phyloP scores from a whole-genome alignment of 331 rosid genomes.

The Cydonia oblonga region DNA sequence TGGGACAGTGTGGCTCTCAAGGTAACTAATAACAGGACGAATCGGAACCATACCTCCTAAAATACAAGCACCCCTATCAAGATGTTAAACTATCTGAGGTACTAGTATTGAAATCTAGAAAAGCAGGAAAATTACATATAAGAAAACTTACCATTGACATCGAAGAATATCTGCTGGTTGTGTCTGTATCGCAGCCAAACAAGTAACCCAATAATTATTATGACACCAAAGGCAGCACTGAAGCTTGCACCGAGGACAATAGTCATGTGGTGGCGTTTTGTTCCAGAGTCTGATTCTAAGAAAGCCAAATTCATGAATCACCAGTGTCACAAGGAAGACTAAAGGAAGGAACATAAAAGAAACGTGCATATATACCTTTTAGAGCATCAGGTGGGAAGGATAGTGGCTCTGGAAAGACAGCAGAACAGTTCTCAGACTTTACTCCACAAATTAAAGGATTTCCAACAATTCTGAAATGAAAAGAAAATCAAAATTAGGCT shows the following conservation, averaged over 20 bases:
- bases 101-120: not conserved
- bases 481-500: not conserved
- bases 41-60: not conserved
- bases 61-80: not conserved
- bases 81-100: not conserved
- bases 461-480: slow-evolving; percentile 60
- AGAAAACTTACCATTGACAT: slow-evolving; percentile 60
- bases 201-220: slow-evolving; percentile 47
- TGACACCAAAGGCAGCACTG: slow-evolving; percentile 54
- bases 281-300: slow-evolving; percentile 45
- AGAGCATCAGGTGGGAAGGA: slow-evolving; percentile 69
- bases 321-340: not conserved
- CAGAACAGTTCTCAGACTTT: slow-evolving; percentile 57
- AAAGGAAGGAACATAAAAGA: not conserved
- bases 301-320: slow-evolving; percentile 23
- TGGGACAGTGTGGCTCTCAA: not conserved
- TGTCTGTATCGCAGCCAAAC: slow-evolving; percentile 88
- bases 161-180: slow-evolving; percentile 94
- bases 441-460: slow-evolving; percentile 89
- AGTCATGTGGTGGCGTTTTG: slow-evolving; percentile 53
- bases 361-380: slow-evolving; percentile 30
- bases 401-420: slow-evolving; percentile 80
- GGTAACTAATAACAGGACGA: not conserved
- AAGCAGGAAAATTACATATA: not conserved
- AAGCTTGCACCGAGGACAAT: slow-evolving; percentile 84